phyloP scores from a whole-genome alignment of 108 stramenopile species.

The Skeletonema marinoi region DNA sequence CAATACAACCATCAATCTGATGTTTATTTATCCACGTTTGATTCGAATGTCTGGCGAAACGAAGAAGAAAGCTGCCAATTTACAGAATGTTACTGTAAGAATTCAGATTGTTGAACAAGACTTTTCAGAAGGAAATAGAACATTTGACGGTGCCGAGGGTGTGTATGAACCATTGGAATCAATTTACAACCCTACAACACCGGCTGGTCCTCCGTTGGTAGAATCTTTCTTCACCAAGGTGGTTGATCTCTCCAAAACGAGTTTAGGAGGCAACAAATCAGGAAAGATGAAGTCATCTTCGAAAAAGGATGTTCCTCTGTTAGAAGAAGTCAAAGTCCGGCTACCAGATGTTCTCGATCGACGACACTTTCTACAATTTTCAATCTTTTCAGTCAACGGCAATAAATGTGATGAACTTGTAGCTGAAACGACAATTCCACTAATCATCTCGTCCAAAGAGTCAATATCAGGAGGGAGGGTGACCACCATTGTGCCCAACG shows the following conservation, averaged over 20 bases:
- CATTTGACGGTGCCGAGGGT: slow-evolving; percentile 40
- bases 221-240: slow-evolving; percentile 62
- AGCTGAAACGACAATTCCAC: slow-evolving; percentile 69
- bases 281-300: neutral
- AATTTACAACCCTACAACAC: slow-evolving; percentile 75
- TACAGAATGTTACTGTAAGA: slow-evolving; percentile 50
- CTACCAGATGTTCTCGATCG: slow-evolving; percentile 81
- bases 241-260: slow-evolving; percentile 23
- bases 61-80: neutral
- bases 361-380: slow-evolving; percentile 68
- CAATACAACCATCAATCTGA: slow-evolving; percentile 63
- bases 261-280: neutral
- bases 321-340: slow-evolving; percentile 83
- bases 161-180: slow-evolving; percentile 36
- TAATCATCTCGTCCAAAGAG: slow-evolving; percentile 70
- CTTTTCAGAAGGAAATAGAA: slow-evolving; percentile 26
- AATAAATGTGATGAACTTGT: slow-evolving; percentile 32
- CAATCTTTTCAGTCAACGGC: slow-evolving; percentile 57
- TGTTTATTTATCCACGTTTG: slow-evolving; percentile 80
- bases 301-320: slow-evolving; percentile 50
- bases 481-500: slow-evolving; percentile 85
- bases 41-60: slow-evolving; percentile 15
- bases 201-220: slow-evolving; percentile 65
- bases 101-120: slow-evolving; percentile 57
- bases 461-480: slow-evolving; percentile 53